These are phyloP conservation scores for Fusarium sp. DNA, from an alignment of 2,329 filamentous ascomycete species.

Conservation along the genomic window DNA sequence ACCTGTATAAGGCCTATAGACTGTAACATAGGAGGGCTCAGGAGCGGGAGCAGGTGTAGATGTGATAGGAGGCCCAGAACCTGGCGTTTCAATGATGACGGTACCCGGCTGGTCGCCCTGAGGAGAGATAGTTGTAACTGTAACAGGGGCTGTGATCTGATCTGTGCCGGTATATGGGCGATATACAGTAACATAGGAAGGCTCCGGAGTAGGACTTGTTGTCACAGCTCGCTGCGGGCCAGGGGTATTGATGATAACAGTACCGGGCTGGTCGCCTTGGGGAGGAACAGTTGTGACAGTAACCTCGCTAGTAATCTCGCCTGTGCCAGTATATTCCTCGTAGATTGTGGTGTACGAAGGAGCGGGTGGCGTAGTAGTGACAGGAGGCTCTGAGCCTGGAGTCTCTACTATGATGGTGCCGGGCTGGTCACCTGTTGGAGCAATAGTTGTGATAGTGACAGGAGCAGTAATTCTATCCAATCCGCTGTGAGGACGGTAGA, in stretches of 20 bases:
- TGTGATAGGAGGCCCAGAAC: slow-evolving; percentile 5
- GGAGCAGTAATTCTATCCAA: slow-evolving; percentile 16
- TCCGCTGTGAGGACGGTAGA: slow-evolving; percentile 25
- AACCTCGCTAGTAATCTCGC: slow-evolving; percentile 15
- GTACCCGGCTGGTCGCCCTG: slow-evolving; percentile 12
- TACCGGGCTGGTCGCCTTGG: slow-evolving; percentile 22
- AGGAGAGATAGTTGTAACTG: slow-evolving; percentile 9
- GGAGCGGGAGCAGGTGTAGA: neutral
- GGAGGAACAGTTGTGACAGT: slow-evolving; percentile 24
- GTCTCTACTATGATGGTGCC: slow-evolving; percentile 31
- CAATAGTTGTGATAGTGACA: slow-evolving; percentile 23
- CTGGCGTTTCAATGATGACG: slow-evolving; percentile 19
- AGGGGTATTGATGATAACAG: slow-evolving; percentile 30
- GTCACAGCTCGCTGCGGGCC: slow-evolving; percentile 2
- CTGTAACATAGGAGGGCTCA: slow-evolving; percentile 11
- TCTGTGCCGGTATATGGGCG: slow-evolving; percentile 8
- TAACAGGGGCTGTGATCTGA: slow-evolving; percentile 6
- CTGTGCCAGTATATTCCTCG: slow-evolving; percentile 18
- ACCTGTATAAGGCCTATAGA: slow-evolving; percentile 13
- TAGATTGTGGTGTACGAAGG: slow-evolving; percentile 25
- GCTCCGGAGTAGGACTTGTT: slow-evolving; percentile 1
- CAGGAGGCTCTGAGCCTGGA: slow-evolving; percentile 12
- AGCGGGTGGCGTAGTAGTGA: slow-evolving; percentile 19
- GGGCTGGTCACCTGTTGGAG: slow-evolving; percentile 16
- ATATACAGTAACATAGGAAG: slow-evolving; percentile 19